phyloP scores from a whole-genome alignment of 495 filamentous ascomycete species.

The Aeminium ludgeri region DNA sequence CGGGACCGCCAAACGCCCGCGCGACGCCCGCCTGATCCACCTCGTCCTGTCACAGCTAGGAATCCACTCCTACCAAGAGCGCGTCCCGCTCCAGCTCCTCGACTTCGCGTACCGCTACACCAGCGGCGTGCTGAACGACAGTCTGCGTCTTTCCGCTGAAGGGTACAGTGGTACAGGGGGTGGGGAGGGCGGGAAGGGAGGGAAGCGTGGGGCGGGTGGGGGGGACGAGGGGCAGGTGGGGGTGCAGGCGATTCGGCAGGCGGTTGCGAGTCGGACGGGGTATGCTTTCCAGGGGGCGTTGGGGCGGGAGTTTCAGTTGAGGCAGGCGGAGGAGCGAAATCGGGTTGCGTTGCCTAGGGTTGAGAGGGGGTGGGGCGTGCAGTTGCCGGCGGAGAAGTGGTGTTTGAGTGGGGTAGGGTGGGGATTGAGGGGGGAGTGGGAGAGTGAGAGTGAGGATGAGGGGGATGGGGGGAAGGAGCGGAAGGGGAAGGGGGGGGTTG shows the following conservation, averaged over 20 bases:
- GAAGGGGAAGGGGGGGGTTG: conserved; percentile 42
- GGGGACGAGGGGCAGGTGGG: conserved; percentile 27
- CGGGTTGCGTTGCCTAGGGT: conserved; percentile 61
- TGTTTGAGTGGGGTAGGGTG: conserved; percentile 73
- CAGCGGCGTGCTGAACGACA: conserved; percentile 47
- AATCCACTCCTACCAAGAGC: conserved; percentile 79
- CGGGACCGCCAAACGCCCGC: conserved; percentile 52
- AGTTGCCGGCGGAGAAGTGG: conserved; percentile 80
- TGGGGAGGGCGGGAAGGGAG: conserved; percentile 1
- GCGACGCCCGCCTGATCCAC: conserved; percentile 82
- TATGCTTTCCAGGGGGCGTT: conserved; percentile 46
- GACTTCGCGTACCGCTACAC: conserved; percentile 90
- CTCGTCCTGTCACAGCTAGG: conserved; percentile 76
- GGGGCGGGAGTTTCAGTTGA: conserved; percentile 73
- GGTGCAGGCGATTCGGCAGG: conserved; percentile 42
- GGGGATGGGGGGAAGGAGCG: conserved; percentile 40
- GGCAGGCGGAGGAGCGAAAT: conserved; percentile 71
- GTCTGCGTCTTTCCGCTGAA: conserved; percentile 44
- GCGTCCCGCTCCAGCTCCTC: conserved; percentile 82
- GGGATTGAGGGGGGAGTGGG: conserved; percentile 68
- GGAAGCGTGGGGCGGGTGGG: conserved; percentile 10
- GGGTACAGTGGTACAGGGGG: conserved; percentile 33
- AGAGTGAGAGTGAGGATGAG: conserved; percentile 32
- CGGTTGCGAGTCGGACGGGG: conserved; percentile 44
- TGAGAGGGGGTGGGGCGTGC: conserved; percentile 56